These are phyloP conservation scores for Ceratocystis colombiana DNA, from an alignment of 2,329 filamentous ascomycete species.

Conservation along the genomic window DNA sequence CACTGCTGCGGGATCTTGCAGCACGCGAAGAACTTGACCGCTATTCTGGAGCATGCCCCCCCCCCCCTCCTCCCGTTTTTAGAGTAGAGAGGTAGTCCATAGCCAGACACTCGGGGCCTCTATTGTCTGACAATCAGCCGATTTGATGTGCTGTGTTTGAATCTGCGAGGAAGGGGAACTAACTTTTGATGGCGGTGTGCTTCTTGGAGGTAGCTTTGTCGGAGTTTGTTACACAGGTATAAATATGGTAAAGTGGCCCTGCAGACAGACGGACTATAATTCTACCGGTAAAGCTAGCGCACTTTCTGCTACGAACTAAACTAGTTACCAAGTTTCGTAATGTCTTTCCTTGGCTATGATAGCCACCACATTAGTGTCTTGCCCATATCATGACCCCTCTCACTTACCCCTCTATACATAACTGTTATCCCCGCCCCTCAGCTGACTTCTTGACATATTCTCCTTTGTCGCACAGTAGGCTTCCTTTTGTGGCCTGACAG, in stretches of 20 bases:
- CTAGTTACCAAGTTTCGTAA: no score
- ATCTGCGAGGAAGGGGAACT: not conserved
- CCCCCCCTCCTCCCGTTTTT: not conserved
- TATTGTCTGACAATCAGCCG: not conserved
- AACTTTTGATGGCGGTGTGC: not conserved
- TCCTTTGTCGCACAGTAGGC: not conserved
- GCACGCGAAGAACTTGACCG: conserved; percentile 4
- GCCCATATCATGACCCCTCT: not conserved
- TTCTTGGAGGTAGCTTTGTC: not conserved
- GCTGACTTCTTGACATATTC: conserved; percentile 1
- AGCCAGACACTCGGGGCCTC: not conserved
- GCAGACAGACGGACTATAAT: not conserved
- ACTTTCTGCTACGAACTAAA: no score
- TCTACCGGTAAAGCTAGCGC: not conserved
- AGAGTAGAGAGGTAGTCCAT: not conserved
- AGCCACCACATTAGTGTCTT: not conserved
- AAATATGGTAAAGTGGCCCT: not conserved
- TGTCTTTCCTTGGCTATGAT: no score
- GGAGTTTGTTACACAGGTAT: not conserved
- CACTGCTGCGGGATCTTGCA: not conserved
- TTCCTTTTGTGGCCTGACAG: not conserved
- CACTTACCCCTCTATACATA: no score
- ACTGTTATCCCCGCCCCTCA: not conserved
- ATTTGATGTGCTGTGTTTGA: not conserved
- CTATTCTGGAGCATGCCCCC: not conserved